These are phyloP conservation scores for Trichoderma sp. DNA, from an alignment of 2,329 filamentous ascomycete species.

Conservation along the genomic window DNA sequence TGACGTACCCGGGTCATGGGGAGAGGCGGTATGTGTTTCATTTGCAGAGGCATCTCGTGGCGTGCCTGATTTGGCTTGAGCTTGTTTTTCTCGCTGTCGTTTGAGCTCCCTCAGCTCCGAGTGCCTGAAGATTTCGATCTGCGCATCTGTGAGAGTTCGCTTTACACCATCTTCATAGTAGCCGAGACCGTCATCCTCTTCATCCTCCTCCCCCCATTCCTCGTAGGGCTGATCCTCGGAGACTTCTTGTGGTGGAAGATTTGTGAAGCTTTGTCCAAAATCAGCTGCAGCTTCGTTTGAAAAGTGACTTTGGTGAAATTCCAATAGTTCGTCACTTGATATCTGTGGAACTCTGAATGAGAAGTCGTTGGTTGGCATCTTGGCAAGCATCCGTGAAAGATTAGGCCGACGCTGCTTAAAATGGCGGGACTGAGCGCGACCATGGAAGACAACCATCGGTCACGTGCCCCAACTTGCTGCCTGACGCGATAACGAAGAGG, in stretches of 20 bases:
- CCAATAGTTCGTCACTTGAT: conserved; percentile 53
- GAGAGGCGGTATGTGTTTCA: conserved; percentile 19
- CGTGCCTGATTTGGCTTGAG: not conserved
- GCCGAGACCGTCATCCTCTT: conserved; percentile 70
- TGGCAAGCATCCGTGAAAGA: not conserved
- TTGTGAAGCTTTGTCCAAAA: conserved; percentile 51
- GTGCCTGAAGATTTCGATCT: conserved; percentile 87
- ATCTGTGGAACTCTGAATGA: conserved; percentile 31
- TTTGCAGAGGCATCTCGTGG: conserved; percentile 23
- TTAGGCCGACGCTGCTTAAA: not conserved
- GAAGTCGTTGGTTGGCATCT: conserved; percentile 8
- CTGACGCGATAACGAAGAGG: not conserved
- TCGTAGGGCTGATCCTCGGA: conserved; percentile 37
- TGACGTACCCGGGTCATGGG: conserved; percentile 13
- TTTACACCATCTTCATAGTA: conserved; percentile 87
- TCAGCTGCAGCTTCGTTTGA: conserved; percentile 46
- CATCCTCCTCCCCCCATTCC: conserved; percentile 33
- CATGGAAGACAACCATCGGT: not conserved
- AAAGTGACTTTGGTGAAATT: conserved; percentile 65
- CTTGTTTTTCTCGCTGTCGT: conserved; percentile 48
- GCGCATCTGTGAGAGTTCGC: conserved; percentile 85
- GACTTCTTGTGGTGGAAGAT: conserved; percentile 30
- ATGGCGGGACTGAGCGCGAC: not conserved
- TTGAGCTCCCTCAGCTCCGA: conserved; percentile 78
- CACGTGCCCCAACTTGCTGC: not conserved